Evolutionary conservation across 2,329 filamentous ascomycete genomes (phyloP).

Genomic region (Neonectria neomacrospora): DNA sequence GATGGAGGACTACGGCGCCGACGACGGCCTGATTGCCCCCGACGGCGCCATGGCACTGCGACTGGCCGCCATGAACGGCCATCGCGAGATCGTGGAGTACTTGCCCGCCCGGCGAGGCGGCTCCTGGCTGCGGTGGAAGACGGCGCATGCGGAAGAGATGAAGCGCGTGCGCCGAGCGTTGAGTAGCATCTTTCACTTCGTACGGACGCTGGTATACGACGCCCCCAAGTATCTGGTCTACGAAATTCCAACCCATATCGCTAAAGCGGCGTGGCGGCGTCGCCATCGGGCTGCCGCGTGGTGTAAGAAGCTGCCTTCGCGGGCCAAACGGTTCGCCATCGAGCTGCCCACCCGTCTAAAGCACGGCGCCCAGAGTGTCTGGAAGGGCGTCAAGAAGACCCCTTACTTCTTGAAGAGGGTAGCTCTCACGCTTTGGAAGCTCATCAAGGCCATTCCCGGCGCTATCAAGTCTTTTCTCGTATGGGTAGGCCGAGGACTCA

Average conservation of each 20-base stretch:
- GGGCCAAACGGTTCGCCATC: conserved; percentile 36
- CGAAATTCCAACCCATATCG: conserved; percentile 38
- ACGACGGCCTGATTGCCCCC: conserved; percentile 56
- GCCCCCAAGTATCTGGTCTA: conserved; percentile 47
- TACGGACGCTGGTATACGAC: conserved; percentile 44
- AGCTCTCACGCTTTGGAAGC: conserved; percentile 25
- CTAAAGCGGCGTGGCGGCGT: conserved; percentile 37
- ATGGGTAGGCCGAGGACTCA: conserved; percentile 48
- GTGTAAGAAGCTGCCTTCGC: conserved; percentile 46
- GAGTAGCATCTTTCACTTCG: conserved; percentile 39
- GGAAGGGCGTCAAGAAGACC: conserved; percentile 39
- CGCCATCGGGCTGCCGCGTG: conserved; percentile 45
- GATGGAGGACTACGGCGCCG: conserved; percentile 53
- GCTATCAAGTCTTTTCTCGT: conserved; percentile 39
- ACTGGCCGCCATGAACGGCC: conserved; percentile 54
- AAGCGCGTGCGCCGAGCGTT: conserved; percentile 38
- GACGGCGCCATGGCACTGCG: conserved; percentile 59
- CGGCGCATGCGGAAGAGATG: conserved; percentile 47
- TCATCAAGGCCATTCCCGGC: conserved; percentile 39
- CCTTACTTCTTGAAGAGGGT: conserved; percentile 3
- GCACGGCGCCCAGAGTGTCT: conserved; percentile 21
- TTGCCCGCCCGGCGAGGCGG: conserved; percentile 54
- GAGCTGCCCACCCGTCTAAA: conserved; percentile 29
- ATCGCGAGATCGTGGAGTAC: conserved; percentile 56
- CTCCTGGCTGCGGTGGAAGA: conserved; percentile 51